Evolutionary conservation across 176 grass and related monocot species (phyloP).

Genomic region (Stipa capillata): DNA sequence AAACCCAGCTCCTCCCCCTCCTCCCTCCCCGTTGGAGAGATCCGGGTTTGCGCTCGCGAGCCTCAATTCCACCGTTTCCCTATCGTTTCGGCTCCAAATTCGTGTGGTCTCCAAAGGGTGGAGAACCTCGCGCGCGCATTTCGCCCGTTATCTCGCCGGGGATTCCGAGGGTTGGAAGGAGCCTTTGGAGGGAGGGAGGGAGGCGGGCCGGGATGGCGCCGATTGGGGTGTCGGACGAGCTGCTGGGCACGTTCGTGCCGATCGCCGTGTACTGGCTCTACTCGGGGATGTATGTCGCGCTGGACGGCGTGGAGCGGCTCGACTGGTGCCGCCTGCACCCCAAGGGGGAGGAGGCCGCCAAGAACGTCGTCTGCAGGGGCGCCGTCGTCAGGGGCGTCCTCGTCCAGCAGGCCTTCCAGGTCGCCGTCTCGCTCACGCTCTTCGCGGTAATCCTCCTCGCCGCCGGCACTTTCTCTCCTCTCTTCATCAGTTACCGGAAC

Average conservation of each 20-base stretch:
- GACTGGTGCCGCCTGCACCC: conserved; percentile 63
- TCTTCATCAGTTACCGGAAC: too few relatives aligned
- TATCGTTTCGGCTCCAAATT: not conserved
- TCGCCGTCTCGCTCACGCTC: conserved; percentile 63
- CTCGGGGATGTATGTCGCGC: conserved; percentile 57
- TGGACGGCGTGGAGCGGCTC: conserved; percentile 38
- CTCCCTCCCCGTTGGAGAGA: conserved; percentile 1
- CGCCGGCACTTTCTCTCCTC: not conserved
- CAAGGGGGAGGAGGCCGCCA: conserved; percentile 52
- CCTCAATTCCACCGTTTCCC: not conserved
- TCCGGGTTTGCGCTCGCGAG: conserved; percentile 2
- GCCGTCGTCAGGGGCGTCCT: conserved; percentile 76
- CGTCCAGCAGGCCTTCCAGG: conserved; percentile 81
- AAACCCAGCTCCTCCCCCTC: not conserved
- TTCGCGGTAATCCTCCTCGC: conserved; percentile 50
- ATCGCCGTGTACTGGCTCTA: conserved; percentile 85
- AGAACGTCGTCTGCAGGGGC: conserved; percentile 59
- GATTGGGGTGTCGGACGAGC: conserved; percentile 72
- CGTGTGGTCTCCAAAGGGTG: not conserved
- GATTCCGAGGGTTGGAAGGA: not conserved
- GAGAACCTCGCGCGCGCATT: not conserved
- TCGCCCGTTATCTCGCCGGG: not conserved
- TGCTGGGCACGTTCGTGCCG: conserved; percentile 84
- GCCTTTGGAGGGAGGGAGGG: not conserved
- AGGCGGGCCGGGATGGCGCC: conserved; percentile 24